These are phyloP conservation scores for Suhomyces atakaporum DNA, from an alignment of 1,139 yeast genomes.

Conservation along the genomic window DNA sequence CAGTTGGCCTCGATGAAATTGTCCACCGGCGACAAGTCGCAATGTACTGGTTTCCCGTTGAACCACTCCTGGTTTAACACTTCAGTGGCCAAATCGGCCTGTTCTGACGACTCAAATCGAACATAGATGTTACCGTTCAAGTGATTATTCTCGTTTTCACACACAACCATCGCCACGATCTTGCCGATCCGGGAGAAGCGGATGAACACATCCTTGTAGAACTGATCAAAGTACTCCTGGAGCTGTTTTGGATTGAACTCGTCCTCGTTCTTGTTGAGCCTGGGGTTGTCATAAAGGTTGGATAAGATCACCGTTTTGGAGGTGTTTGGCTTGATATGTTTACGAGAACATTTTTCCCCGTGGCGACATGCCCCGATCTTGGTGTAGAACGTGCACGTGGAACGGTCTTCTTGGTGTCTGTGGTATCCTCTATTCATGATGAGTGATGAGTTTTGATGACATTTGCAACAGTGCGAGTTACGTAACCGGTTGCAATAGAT, in stretches of 20 bases:
- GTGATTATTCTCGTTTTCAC: conserved; percentile 81
- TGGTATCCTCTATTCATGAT: conserved; percentile 10
- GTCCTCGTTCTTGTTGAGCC: conserved; percentile 34
- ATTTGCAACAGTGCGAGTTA: conserved; percentile 2
- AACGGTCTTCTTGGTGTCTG: conserved; percentile 21
- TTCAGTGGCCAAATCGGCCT: conserved; percentile 63
- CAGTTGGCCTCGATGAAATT: conserved; percentile 77
- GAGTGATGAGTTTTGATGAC: conserved; percentile 2
- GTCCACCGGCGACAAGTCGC: conserved; percentile 77
- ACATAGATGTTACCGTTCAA: conserved; percentile 85
- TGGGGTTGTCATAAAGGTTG: conserved; percentile 72
- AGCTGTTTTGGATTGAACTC: conserved; percentile 41
- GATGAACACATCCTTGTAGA: conserved; percentile 72
- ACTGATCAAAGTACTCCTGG: conserved; percentile 58
- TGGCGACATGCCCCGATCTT: conserved; percentile 94
- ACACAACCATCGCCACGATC: conserved; percentile 66
- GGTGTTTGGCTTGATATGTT: conserved; percentile 68
- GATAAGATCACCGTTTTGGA: conserved; percentile 70
- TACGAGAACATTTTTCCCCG: conserved; percentile 84
- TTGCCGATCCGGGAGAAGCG: conserved; percentile 70
- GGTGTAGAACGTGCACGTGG: conserved; percentile 58
- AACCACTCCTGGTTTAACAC: conserved; percentile 81
- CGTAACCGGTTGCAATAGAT: background rate
- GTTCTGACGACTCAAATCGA: conserved; percentile 52
- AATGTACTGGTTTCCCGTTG: conserved; percentile 73